These are phyloP conservation scores for Tricholoma hemisulphureum DNA, from an alignment of 768 basidiomycete species.

Conservation along the genomic window DNA sequence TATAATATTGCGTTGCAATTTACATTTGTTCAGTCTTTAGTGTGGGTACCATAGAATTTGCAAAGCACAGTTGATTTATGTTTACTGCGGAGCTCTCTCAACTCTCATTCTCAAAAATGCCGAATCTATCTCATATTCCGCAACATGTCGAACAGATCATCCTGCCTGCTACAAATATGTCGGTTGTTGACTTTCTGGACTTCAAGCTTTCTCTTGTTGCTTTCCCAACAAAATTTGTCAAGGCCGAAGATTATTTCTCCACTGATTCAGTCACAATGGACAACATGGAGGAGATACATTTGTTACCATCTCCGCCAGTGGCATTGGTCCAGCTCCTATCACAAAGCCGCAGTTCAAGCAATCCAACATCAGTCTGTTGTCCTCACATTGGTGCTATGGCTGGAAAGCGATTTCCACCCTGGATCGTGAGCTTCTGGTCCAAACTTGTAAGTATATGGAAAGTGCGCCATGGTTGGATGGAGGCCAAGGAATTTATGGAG, in stretches of 20 bases:
- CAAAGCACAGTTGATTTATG: not conserved
- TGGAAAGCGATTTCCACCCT: not conserved
- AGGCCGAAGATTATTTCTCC: not conserved
- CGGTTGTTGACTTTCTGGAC: too few relatives aligned
- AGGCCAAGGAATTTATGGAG: not conserved
- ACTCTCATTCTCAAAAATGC: not conserved
- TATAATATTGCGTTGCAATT: not conserved
- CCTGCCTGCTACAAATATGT: not conserved
- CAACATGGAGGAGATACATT: not conserved
- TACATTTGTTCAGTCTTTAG: not conserved
- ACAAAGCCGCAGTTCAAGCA: not conserved
- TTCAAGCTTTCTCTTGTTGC: too few relatives aligned
- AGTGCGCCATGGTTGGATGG: not conserved
- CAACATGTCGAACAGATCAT: not conserved
- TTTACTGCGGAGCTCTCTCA: not conserved
- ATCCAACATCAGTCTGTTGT: too few relatives aligned
- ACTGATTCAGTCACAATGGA: not conserved
- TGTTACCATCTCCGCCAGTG: not conserved
- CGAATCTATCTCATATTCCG: not conserved
- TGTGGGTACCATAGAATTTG: too few relatives aligned
- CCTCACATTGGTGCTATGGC: too few relatives aligned
- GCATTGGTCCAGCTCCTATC: not conserved
- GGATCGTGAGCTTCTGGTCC: conserved; percentile 1
- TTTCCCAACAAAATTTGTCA: not conserved
- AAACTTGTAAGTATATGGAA: not conserved